Conservation (phyloP, 1,284 basidiomycete species). For the Ganoderma sinense region DNA sequence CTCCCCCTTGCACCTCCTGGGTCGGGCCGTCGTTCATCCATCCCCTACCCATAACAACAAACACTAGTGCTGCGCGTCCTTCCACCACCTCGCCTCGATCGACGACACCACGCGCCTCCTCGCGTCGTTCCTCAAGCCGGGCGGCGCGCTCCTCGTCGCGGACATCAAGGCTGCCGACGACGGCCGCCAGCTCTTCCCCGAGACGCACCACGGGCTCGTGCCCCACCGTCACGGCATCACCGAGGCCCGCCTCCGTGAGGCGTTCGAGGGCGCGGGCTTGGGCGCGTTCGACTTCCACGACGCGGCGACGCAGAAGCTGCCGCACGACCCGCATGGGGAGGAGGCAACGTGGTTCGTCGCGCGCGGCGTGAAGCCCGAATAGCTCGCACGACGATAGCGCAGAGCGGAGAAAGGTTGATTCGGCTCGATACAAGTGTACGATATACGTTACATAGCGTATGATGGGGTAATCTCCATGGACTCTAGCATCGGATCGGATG, state of each 20-base stretch:
- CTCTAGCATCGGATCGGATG: too few relatives aligned
- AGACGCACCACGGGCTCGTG: constrained; percentile 50
- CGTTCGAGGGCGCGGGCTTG: constrained; percentile 59
- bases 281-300: constrained; percentile 47
- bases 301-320: constrained; percentile 42
- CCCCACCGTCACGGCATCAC: constrained; percentile 60
- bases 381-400: background rate
- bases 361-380: constrained; percentile 15
- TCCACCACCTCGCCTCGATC: constrained; percentile 70
- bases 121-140: constrained; percentile 64
- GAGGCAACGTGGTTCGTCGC: constrained; percentile 25
- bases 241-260: constrained; percentile 51
- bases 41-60: background rate
- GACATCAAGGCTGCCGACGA: constrained; percentile 52
- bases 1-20: background rate
- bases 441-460: too few relatives aligned
- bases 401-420: too few relatives aligned
- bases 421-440: too few relatives aligned
- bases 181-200: constrained; percentile 34
- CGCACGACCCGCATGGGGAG: constrained; percentile 30
- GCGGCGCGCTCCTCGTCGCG: constrained; percentile 65
- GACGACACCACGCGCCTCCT: constrained; percentile 59
- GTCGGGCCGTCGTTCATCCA: background rate
- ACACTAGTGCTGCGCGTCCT: constrained; percentile 67
- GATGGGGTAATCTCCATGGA: too few relatives aligned